Evolutionary conservation across 176 grass and related monocot species (phyloP).

Genomic region (Tillandsia leiboldiana): DNA sequence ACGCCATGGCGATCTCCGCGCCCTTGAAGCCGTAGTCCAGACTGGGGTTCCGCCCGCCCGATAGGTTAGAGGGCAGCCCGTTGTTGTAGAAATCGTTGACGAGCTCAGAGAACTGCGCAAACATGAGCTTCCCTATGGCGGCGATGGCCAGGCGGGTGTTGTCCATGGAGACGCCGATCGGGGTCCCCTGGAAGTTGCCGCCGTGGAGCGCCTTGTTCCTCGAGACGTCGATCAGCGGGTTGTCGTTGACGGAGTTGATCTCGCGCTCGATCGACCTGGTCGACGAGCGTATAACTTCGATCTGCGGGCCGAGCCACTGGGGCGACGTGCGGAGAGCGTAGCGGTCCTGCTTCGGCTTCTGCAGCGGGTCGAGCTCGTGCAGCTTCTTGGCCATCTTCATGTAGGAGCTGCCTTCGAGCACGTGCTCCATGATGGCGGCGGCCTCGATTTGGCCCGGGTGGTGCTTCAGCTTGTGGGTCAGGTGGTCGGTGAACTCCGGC

Average conservation of each 20-base stretch:
- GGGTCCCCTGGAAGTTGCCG: slow-evolving; percentile 93
- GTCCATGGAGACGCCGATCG: slow-evolving; percentile 96
- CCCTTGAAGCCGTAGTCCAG: slow-evolving; percentile 95
- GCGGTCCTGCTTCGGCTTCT: slow-evolving; percentile 91
- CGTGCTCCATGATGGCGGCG: slow-evolving; percentile 84
- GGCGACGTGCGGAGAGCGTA: slow-evolving; percentile 91
- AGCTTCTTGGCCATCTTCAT: slow-evolving; percentile 76
- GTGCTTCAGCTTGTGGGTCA: slow-evolving; percentile 94
- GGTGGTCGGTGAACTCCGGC: slow-evolving; percentile 82
- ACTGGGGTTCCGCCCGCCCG: slow-evolving; percentile 79
- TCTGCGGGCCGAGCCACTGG: slow-evolving; percentile 90
- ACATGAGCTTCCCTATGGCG: slow-evolving; percentile 89
- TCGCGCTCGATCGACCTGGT: slow-evolving; percentile 93
- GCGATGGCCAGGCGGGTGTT: slow-evolving; percentile 75
- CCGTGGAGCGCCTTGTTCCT: slow-evolving; percentile 74
- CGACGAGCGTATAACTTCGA: slow-evolving; percentile 78
- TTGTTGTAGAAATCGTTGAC: slow-evolving; percentile 99
- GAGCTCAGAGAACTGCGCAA: slow-evolving; percentile 88
- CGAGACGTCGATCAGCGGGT: slow-evolving; percentile 86
- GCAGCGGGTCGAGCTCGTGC: slow-evolving; percentile 68
- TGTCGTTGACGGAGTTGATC: slow-evolving; percentile 99
- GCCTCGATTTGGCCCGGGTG: slow-evolving; percentile 93
- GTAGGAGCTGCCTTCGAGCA: slow-evolving; percentile 80
- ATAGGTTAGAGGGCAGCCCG: slow-evolving; percentile 74
- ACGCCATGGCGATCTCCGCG: slow-evolving; percentile 89